Percentiles rank a stretch among this genome's conserved stretches.
These are phyloP conservation scores for Pichia cabralensis DNA, from an alignment of 805 yeast species.

Conservation along the genomic window DNA sequence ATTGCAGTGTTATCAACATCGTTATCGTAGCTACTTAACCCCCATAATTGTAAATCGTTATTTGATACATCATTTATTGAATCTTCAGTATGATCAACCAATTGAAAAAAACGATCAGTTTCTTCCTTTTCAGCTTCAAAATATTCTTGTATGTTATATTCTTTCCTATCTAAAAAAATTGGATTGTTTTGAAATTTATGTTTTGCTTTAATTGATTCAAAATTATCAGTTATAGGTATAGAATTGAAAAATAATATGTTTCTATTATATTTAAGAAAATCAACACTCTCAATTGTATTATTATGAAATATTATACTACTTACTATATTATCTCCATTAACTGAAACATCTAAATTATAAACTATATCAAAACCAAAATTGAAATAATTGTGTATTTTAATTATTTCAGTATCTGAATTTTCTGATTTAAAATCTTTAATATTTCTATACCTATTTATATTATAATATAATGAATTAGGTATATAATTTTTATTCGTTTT, in stretches of 20 bases:
- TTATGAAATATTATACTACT: conserved; percentile 41
- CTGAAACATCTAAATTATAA: conserved; percentile 28
- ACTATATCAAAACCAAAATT: conserved; percentile 44
- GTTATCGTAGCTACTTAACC: too few relatives aligned
- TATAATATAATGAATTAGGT: conserved; percentile 3
- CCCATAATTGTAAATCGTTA: too few relatives aligned
- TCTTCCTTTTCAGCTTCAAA: conserved; percentile 20
- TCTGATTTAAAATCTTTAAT: neutral
- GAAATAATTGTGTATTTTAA: conserved; percentile 46
- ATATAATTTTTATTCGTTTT: conserved; percentile 4
- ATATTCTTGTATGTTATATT: conserved; percentile 22
- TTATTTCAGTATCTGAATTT: conserved; percentile 2
- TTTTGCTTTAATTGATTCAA: neutral
- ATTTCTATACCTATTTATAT: neutral
- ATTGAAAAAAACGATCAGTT: conserved; percentile 19
- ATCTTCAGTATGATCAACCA: too few relatives aligned
- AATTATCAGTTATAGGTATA: neutral
- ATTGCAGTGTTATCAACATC: too few relatives aligned
- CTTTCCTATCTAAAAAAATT: conserved; percentile 25
- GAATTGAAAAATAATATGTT: conserved; percentile 29
- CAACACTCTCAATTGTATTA: conserved; percentile 41
- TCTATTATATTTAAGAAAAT: conserved; percentile 44
- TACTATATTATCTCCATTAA: conserved; percentile 25
- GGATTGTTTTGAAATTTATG: too few relatives aligned
- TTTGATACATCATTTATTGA: too few relatives aligned